Base-by-base conservation (phyloP, 768 basidiomycete genomes). In the Fomitopsis serialis region DNA sequence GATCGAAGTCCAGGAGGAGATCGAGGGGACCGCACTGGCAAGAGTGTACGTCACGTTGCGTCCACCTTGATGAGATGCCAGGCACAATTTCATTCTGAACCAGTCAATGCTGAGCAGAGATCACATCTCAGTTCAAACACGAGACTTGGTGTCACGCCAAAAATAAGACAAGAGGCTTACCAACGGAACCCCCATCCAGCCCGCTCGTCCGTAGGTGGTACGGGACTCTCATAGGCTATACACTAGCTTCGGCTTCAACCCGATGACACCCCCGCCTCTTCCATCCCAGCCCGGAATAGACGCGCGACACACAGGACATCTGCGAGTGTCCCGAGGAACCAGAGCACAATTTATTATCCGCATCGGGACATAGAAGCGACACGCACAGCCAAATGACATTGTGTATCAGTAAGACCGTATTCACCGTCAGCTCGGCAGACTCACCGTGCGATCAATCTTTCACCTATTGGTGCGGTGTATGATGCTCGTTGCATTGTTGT, bases 401-500 rank as follows among this genome's bases (percentile, higher is more conserved):
- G 17, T 8, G 24, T 5, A 32, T 51, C 50, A 51, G 50, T 40
- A 23, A 15, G 24, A 15, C 27, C 13, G 29, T 44, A 24, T 15
- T 22, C 2, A 27, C 19, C 19, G 23, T 24, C 2, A 24, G 27
- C 12, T 43, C 19, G 4, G 21, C 19, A 3, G 21, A 53, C 58
- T 52, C 42, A 67, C 66, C 57, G 51, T 11, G 59, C 57, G 11
- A 56, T 54, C 34, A 57, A 54, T 9, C 62, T 36, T 22, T 63
- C 55, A 12, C 55, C 48, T 3, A 53, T 53, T 23, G 58, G 62
- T 10, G 58, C 59, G 27, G 63, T 57, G 46, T 58, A 60, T 29
- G 52, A 54, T 8, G 60, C 72, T 19, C 86, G 77, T 54, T 80
- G 71, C 50, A 82, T 66, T 11, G 81, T 79, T 1, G 83, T 78